Percentiles rank a stretch among this genome's conserved stretches.
These are phyloP conservation scores for Fusarium coffeatum DNA, from an alignment of 2,329 filamentous ascomycete species.

Conservation along the genomic window DNA sequence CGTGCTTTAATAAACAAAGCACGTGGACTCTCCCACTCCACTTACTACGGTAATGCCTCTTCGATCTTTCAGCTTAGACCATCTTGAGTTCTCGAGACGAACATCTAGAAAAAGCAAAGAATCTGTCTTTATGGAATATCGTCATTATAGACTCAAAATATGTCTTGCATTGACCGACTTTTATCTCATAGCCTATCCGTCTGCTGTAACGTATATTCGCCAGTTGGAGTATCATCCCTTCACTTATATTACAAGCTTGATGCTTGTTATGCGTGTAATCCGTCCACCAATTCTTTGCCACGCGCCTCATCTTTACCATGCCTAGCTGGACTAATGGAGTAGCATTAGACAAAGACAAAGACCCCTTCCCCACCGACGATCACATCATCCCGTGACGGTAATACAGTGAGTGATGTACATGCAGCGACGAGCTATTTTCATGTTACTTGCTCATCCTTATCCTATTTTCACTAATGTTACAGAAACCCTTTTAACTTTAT, in stretches of 20 bases:
- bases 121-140: background rate
- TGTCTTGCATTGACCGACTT: conserved; percentile 35
- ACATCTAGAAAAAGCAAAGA: background rate
- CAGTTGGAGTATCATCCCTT: background rate
- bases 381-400: conserved; percentile 19
- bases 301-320: conserved; percentile 33
- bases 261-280: conserved; percentile 24
- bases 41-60: background rate
- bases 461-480: conserved; percentile 7
- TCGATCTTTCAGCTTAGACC: conserved; percentile 15
- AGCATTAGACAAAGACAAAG: background rate
- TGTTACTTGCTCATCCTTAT: background rate
- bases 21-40: conserved; percentile 2
- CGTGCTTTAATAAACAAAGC: conserved; percentile 1
- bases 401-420: background rate
- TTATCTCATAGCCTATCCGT: conserved; percentile 8
- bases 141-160: background rate
- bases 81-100: background rate
- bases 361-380: conserved; percentile 39
- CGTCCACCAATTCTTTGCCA: conserved; percentile 17
- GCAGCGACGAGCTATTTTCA: conserved; percentile 18
- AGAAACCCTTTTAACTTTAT: conserved; percentile 15
- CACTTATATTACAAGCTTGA: conserved; percentile 22
- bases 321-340: background rate
- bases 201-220: background rate